Conservation (phyloP, 306 rosid species). For the Malus sylvestris region DNA sequence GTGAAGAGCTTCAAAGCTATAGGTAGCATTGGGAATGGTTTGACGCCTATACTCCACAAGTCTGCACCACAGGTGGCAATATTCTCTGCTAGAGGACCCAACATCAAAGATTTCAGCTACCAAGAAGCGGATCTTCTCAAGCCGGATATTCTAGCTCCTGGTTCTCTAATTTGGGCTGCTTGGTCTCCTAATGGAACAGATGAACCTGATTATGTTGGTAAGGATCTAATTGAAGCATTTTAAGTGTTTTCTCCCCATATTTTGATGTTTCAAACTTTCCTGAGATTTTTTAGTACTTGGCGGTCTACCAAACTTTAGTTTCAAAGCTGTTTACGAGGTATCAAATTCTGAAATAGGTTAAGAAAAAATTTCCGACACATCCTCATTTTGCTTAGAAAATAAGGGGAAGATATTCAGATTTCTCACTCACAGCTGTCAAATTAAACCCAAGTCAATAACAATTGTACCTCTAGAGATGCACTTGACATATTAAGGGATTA, state of each 20-base stretch:
- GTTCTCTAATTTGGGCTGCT: slow-evolving; percentile 98
- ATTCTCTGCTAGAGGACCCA: slow-evolving; percentile 96
- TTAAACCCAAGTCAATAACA: neutral
- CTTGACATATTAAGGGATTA: neutral
- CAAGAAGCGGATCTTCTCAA: slow-evolving; percentile 98
- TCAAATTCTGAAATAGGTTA: neutral
- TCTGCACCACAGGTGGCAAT: slow-evolving; percentile 98
- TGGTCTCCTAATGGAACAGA: slow-evolving; percentile 99
- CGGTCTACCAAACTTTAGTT: neutral
- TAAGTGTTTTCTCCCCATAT: slow-evolving; percentile 3
- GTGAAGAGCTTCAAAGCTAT: slow-evolving; percentile 76
- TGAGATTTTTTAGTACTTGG: neutral
- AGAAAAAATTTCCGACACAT: neutral
- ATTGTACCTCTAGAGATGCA: neutral
- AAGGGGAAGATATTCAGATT: neutral
- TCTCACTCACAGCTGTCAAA: neutral
- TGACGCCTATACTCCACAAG: slow-evolving; percentile 81
- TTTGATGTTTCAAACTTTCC: slow-evolving; percentile 12
- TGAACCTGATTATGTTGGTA: slow-evolving; percentile 83
- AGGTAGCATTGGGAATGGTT: slow-evolving; percentile 88
- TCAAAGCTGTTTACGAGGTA: neutral
- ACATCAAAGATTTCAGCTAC: slow-evolving; percentile 84
- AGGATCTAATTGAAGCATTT: slow-evolving; percentile 17
- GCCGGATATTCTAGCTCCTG: slow-evolving; percentile 98
- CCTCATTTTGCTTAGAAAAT: neutral